Conservation (phyloP, 2,329 filamentous ascomycete genomes). For the Pestalotiopsis sp. region DNA sequence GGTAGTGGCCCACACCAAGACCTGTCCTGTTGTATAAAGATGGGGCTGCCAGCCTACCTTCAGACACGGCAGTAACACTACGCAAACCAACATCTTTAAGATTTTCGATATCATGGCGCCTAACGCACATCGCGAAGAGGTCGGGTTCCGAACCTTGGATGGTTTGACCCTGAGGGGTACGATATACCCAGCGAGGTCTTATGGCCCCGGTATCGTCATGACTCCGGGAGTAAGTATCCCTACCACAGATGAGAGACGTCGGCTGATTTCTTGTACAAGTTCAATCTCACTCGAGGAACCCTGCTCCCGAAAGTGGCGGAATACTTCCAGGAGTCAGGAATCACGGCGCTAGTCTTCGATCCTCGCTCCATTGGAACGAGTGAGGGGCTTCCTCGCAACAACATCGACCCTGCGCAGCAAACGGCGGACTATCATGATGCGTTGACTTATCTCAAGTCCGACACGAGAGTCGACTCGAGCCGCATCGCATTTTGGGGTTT, state of each 20-base stretch:
- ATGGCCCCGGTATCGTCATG: neutral
- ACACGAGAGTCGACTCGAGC: conserved; percentile 33
- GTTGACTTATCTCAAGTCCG: conserved; percentile 47
- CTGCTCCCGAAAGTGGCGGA: neutral
- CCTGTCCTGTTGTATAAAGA: neutral
- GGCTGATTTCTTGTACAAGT: neutral
- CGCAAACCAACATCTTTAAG: neutral
- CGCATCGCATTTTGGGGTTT: conserved; percentile 16
- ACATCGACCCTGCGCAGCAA: conserved; percentile 27
- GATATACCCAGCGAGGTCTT: neutral
- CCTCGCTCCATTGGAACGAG: conserved; percentile 28
- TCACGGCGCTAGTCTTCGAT: conserved; percentile 18
- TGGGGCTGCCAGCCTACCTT: neutral
- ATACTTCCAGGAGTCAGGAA: neutral
- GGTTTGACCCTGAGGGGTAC: neutral
- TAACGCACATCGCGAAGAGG: neutral
- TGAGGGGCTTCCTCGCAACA: conserved; percentile 30
- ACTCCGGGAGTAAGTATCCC: neutral
- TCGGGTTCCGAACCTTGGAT: neutral
- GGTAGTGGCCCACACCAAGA: neutral
- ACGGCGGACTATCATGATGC: conserved; percentile 26
- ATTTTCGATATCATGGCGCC: neutral
- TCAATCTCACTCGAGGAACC: neutral
- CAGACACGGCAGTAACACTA: neutral
- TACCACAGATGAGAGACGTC: neutral